Evolutionary conservation across 2,329 filamentous ascomycete species (phyloP).

Genomic region (Periconia macrospinosa): DNA sequence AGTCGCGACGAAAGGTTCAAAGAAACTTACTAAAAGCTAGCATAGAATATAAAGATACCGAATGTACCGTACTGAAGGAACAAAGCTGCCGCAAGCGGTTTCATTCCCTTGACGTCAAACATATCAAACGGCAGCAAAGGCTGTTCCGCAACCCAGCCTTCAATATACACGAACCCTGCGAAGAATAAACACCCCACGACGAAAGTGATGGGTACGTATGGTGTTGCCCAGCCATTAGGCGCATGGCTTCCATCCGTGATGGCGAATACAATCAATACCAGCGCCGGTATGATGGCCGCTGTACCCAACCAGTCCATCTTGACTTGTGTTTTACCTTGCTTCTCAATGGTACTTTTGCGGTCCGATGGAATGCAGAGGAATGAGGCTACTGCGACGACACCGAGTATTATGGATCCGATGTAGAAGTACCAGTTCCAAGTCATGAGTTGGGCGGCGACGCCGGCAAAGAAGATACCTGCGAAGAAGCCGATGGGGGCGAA

Average conservation of each 20-base stretch:
- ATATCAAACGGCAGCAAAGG: conserved; percentile 72
- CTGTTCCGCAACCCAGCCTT: conserved; percentile 68
- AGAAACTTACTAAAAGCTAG: conserved; percentile 36
- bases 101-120: conserved; percentile 71
- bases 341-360: conserved; percentile 5
- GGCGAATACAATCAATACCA: conserved; percentile 73
- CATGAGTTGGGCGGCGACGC: conserved; percentile 31
- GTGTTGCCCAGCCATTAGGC: conserved; percentile 69
- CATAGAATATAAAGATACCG: conserved; percentile 43
- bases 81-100: conserved; percentile 33
- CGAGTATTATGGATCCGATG: conserved; percentile 37
- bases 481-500: conserved; percentile 54
- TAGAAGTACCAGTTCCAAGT: conserved; percentile 40
- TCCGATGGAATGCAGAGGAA: conserved; percentile 31
- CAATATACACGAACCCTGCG: conserved; percentile 65
- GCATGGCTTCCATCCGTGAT: conserved; percentile 74
- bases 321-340: conserved; percentile 6
- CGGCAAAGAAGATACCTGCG: conserved; percentile 41
- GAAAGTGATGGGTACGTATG: conserved; percentile 70
- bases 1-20: neutral
- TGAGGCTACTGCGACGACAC: conserved; percentile 29
- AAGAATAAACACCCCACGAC: conserved; percentile 65
- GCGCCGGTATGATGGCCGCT: conserved; percentile 49
- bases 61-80: conserved; percentile 51
- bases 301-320: conserved; percentile 45